These are phyloP conservation scores for Sugiyamaella mastotermitis DNA, from an alignment of 805 yeast genomes.

Conservation along the genomic window DNA sequence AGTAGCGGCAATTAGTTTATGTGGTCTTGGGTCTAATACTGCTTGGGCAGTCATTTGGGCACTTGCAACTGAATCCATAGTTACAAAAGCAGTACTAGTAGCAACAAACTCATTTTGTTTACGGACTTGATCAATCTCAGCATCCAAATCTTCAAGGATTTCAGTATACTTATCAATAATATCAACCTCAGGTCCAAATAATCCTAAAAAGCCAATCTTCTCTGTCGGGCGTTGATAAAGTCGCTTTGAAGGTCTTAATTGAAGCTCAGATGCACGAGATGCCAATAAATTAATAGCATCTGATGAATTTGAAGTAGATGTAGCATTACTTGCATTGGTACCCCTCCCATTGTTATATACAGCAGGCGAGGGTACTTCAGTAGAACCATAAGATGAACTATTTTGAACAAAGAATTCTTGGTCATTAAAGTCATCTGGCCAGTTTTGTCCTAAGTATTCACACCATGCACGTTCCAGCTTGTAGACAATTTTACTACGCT, in stretches of 20 bases:
- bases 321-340: not conserved
- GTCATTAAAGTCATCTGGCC: constrained; percentile 10
- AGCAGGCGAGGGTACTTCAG: not conserved
- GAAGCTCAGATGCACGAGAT: constrained; percentile 11
- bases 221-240: constrained; percentile 54
- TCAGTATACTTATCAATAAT: constrained; percentile 73
- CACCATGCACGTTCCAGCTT: constrained; percentile 71
- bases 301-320: not conserved
- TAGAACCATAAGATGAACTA: not conserved
- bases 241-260: constrained; percentile 19
- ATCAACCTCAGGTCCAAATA: constrained; percentile 67
- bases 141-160: constrained; percentile 62
- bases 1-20: constrained; percentile 68
- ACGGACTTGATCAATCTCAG: constrained; percentile 52
- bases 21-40: constrained; percentile 82
- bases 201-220: constrained; percentile 53
- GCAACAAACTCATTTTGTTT: constrained; percentile 46
- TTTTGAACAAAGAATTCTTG: not conserved
- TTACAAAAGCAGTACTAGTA: constrained; percentile 86
- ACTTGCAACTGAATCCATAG: constrained; percentile 91
- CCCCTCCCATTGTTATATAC: not conserved
- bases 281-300: not conserved
- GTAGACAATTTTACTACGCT: constrained; percentile 47
- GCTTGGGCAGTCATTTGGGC: constrained; percentile 98
- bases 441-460: constrained; percentile 46